Conservation (phyloP, 768 basidiomycete species). For the Pulveroboletus sp. region DNA sequence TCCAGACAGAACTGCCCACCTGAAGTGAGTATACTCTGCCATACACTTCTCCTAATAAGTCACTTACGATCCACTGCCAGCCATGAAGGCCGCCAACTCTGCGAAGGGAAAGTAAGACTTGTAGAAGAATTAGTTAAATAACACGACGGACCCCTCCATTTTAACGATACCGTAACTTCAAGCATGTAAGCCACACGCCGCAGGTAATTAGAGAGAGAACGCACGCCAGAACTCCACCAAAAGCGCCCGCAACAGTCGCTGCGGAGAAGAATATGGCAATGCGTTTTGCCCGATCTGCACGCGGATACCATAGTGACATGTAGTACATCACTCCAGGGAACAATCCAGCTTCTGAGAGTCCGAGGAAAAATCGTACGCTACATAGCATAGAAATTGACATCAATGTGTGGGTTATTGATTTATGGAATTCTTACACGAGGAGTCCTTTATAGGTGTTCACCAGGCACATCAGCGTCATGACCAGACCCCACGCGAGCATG, state of each 20-base stretch:
- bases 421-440: slow-evolving; percentile 25
- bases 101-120: not conserved
- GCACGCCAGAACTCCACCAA: slow-evolving; percentile 47
- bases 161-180: slow-evolving; percentile 33
- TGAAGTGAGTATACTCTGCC: slow-evolving; percentile 5
- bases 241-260: slow-evolving; percentile 52
- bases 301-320: slow-evolving; percentile 58
- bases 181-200: not conserved
- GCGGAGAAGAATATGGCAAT: slow-evolving; percentile 64
- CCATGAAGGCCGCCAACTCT: slow-evolving; percentile 31
- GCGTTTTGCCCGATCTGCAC: slow-evolving; percentile 52
- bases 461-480: slow-evolving; percentile 38
- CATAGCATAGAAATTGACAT: not conserved
- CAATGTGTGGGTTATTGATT: not conserved
- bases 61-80: slow-evolving; percentile 38
- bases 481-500: slow-evolving; percentile 38
- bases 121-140: slow-evolving; percentile 4
- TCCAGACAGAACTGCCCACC: slow-evolving; percentile 29
- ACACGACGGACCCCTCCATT: slow-evolving; percentile 31
- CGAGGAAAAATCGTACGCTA: slow-evolving; percentile 42
- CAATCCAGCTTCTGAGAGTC: slow-evolving; percentile 45
- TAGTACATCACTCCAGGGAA: slow-evolving; percentile 41
- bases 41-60: not conserved
- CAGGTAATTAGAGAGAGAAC: slow-evolving; percentile 11
- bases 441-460: slow-evolving; percentile 32